phyloP scores from a whole-genome alignment of 1,284 basidiomycete species.

The Ganoderma meredithae region DNA sequence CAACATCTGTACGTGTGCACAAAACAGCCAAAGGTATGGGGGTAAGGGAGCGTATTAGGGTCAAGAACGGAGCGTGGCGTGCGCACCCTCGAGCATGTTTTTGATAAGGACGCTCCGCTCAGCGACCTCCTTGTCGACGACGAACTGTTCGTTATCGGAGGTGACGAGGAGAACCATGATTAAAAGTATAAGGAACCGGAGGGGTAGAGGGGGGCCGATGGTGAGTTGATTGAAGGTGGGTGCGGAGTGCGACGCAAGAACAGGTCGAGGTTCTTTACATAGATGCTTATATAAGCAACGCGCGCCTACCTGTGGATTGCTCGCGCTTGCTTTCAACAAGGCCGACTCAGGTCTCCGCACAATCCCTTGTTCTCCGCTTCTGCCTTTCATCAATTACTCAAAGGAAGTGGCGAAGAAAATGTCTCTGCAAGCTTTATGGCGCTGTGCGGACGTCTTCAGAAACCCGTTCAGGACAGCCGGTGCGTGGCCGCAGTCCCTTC shows the following conservation, averaged over 20 bases:
- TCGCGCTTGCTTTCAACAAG: slow-evolving; percentile 13
- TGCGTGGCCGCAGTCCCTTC: slow-evolving; percentile 12
- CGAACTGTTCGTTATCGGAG: slow-evolving; percentile 96
- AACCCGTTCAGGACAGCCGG: slow-evolving; percentile 28
- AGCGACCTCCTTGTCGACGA: slow-evolving; percentile 93
- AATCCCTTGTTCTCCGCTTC: slow-evolving; percentile 2
- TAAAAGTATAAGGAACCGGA: slow-evolving; percentile 21
- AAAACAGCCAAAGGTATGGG: slow-evolving; percentile 4
- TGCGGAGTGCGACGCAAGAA: slow-evolving; percentile 35
- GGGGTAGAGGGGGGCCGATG: slow-evolving; percentile 22
- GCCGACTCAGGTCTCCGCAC: neutral
- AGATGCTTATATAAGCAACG: slow-evolving; percentile 24
- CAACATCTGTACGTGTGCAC: slow-evolving; percentile 72
- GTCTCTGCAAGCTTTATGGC: slow-evolving; percentile 30
- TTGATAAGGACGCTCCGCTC: slow-evolving; percentile 97
- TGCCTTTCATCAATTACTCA: slow-evolving; percentile 2
- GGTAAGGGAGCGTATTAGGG: neutral
- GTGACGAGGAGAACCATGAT: slow-evolving; percentile 85
- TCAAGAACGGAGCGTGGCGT: neutral
- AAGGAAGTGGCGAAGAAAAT: slow-evolving; percentile 12
- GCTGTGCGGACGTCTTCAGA: slow-evolving; percentile 25
- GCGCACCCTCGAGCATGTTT: slow-evolving; percentile 97
- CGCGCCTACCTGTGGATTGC: slow-evolving; percentile 52
- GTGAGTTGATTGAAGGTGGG: slow-evolving; percentile 26
- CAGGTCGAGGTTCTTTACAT: slow-evolving; percentile 14